phyloP scores from a whole-genome alignment of 768 basidiomycete species.

The Panaeolus cyanescens region DNA sequence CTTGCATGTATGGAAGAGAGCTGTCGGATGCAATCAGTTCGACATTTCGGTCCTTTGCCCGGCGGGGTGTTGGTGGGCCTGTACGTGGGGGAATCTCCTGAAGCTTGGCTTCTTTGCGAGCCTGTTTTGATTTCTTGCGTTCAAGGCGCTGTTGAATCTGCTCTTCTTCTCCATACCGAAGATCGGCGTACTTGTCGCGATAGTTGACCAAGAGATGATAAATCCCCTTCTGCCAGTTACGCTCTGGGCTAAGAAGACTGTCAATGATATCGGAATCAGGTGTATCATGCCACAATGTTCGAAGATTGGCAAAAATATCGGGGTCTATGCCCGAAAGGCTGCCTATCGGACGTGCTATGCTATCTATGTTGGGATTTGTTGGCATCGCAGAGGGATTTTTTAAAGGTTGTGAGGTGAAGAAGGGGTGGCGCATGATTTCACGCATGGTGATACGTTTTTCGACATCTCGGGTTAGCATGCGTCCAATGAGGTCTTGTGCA shows the following conservation, averaged over 20 bases:
- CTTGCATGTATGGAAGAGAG: constrained; percentile 16
- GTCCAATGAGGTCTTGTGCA: constrained; percentile 75
- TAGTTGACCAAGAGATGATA: constrained; percentile 91
- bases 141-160: constrained; percentile 35
- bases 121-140: constrained; percentile 35
- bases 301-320: constrained; percentile 88
- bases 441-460: constrained; percentile 79
- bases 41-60: constrained; percentile 40
- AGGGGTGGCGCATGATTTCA: constrained; percentile 80
- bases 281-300: constrained; percentile 88
- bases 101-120: constrained; percentile 21
- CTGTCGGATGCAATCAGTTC: constrained; percentile 12
- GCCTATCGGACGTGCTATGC: constrained; percentile 70
- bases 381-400: constrained; percentile 38
- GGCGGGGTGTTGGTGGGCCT: constrained; percentile 63
- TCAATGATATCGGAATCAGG: constrained; percentile 73
- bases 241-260: constrained; percentile 63
- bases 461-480: constrained; percentile 82
- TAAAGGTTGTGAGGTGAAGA: constrained; percentile 61
- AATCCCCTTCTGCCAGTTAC: constrained; percentile 95
- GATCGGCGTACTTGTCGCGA: constrained; percentile 71
- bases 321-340: constrained; percentile 72
- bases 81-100: constrained; percentile 50
- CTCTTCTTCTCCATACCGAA: constrained; percentile 69
- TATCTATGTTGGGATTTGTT: constrained; percentile 58